These are phyloP conservation scores for Eimeria praecox DNA, from an alignment of 169 alveolate species.

Conservation along the genomic window DNA sequence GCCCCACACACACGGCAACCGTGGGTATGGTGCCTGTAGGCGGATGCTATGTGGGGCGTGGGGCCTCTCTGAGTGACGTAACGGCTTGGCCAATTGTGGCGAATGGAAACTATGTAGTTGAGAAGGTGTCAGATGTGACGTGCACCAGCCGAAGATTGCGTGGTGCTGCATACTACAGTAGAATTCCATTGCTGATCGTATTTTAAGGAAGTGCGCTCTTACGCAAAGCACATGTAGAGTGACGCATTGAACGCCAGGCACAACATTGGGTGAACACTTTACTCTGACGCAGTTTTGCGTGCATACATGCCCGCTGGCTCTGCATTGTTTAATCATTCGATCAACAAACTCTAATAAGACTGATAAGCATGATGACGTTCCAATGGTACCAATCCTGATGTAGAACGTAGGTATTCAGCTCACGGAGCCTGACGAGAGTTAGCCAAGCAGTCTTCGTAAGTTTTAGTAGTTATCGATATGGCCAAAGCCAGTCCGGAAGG, in stretches of 20 bases:
- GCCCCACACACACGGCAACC: neutral
- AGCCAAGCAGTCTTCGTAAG: neutral
- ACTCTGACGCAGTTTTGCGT: neutral
- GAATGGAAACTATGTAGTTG: neutral
- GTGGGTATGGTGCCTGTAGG: neutral
- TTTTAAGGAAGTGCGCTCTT: neutral
- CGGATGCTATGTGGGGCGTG: neutral
- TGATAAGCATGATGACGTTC: neutral
- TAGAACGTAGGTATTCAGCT: neutral
- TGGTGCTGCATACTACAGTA: neutral
- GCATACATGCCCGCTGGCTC: neutral
- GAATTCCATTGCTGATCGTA: neutral
- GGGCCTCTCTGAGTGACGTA: neutral
- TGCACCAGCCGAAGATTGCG: neutral
- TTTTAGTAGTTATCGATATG: neutral
- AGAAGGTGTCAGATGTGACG: neutral
- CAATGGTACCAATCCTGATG: neutral
- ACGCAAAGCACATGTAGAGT: neutral
- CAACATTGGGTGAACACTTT: neutral
- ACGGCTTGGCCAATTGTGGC: neutral
- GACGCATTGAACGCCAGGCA: neutral
- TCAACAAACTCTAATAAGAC: neutral
- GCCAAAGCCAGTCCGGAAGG: neutral
- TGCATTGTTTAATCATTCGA: neutral
- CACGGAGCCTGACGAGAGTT: neutral